A percentile compares a stretch with the other conserved stretches of the same genome.
Conservation (phyloP, 2,329 filamentous ascomycete species). For the Delphinella strobiligena region DNA sequence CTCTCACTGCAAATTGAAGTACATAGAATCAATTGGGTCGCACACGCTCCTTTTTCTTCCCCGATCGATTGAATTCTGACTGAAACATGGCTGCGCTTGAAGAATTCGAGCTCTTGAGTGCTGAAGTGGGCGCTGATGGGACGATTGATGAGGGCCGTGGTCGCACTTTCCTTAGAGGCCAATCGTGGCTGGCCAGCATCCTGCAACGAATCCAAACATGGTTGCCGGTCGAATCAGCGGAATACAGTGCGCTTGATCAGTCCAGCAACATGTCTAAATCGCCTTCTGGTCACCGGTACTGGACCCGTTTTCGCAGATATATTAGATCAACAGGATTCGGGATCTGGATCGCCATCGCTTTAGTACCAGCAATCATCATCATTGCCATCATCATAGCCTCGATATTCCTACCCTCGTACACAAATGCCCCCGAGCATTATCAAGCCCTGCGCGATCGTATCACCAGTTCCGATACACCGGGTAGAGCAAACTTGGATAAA, state of each 20-base stretch:
- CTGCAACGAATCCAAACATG: not conserved
- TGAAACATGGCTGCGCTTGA: too few species aligned
- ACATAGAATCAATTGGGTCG: too few species aligned
- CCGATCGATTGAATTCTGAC: too few species aligned
- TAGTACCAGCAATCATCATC: constrained; percentile 3
- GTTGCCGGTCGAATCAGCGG: not conserved
- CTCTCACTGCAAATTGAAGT: too few species aligned
- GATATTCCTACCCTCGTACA: constrained; percentile 45
- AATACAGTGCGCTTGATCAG: not conserved
- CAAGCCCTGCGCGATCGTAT: constrained; percentile 26
- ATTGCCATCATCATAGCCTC: constrained; percentile 28
- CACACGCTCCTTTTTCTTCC: too few species aligned
- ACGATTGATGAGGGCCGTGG: not conserved
- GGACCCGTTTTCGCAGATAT: not conserved
- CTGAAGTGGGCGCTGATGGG: not conserved
- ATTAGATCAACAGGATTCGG: not conserved
- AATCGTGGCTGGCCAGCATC: not conserved
- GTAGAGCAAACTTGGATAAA: constrained; percentile 39
- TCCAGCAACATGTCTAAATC: not conserved
- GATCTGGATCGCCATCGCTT: not conserved
- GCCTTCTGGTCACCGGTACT: not conserved
- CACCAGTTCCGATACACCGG: constrained; percentile 15
- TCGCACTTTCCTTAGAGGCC: not conserved
- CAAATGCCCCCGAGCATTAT: constrained; percentile 42
- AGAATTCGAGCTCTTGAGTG: not conserved